Base-by-base conservation (phyloP, 106 monocot species). In the Allium fistulosum region DNA sequence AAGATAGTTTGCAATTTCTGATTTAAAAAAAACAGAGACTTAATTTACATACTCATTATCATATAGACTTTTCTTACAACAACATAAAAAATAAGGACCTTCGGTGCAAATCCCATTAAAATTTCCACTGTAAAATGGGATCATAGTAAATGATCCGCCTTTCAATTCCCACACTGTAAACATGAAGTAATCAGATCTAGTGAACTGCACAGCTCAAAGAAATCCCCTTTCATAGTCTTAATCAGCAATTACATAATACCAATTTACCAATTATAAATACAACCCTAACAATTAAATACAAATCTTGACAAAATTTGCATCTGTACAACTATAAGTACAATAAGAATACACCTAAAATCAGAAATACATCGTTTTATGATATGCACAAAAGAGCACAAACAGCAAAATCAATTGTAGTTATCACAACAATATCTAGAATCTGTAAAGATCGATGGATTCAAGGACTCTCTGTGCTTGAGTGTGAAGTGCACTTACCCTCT, bases 401-500 rank as follows among this genome's bases (percentile, higher is more conserved):
- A 7, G 52, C 2, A 50, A 11, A 17, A 9, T 22, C 26, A 51
- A 8, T 9, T 12, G 8, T 49, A 49, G 49, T 47, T 46, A 65
- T 10, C 46, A 48, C 62, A 1, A 0, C 22, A 49, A 65, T 17
- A 49, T 64, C 15, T 6, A 15, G 11, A 22, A 71, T 60, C 59
- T 59, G 53, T 72, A 72, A 37, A 73, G 2, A 17, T 64, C 73
- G 7, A 73, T 3, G 61, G 62, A 68, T n/a, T 99, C 93, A 4
- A 99, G 59, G 61, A 99, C 85, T 69, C 99, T 71, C 3, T 87
- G 80, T 17, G 92, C 93, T 78, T 90, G 93, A 58, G 90, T 90
- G 11, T 80, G 87, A 51, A 99, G 69, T 26, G 90, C 87, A 12
- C 79, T 90, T 69, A 85, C 85, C 18, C 90, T 87, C 64, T 93